Percentiles rank a stretch among this genome's conserved stretches.
phyloP scores from a whole-genome alignment of 108 stramenopile species.

The Phaeodactylum tricornutum region DNA sequence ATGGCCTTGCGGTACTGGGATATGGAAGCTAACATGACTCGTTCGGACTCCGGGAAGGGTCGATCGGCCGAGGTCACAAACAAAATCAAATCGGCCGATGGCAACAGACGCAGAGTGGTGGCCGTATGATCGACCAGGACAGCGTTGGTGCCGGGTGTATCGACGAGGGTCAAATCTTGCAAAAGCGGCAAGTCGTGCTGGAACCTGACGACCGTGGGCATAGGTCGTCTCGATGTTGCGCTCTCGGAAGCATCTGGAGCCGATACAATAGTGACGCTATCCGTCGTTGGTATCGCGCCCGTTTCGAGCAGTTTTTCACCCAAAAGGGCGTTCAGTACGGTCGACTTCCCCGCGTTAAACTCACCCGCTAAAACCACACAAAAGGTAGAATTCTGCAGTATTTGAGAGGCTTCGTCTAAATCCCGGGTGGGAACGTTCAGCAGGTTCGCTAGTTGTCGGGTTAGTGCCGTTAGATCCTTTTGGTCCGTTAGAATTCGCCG shows the following conservation, averaged over 20 bases:
- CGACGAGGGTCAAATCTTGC: conserved; percentile 62
- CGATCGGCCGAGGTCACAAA: conserved; percentile 82
- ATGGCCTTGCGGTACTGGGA: conserved; percentile 63
- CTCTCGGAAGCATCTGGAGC: neutral
- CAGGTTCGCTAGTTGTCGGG: conserved; percentile 31
- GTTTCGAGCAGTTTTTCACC: conserved; percentile 62
- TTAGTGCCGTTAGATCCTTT: conserved; percentile 29
- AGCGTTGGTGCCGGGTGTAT: conserved; percentile 83
- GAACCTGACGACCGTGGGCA: neutral
- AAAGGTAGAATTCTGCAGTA: conserved; percentile 33
- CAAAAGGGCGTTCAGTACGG: conserved; percentile 75
- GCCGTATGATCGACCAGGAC: conserved; percentile 61
- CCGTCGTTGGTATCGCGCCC: conserved; percentile 75
- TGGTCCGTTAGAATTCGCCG: conserved; percentile 39
- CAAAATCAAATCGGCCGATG: conserved; percentile 72
- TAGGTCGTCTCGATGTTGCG: neutral
- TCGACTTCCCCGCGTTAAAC: conserved; percentile 84
- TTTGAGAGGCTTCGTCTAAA: neutral
- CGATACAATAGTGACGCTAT: conserved; percentile 56
- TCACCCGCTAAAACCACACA: conserved; percentile 74
- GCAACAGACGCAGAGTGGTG: conserved; percentile 51
- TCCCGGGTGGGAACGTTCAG: conserved; percentile 27
- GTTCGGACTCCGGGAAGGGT: conserved; percentile 71
- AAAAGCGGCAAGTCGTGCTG: conserved; percentile 31
- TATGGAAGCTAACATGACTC: conserved; percentile 42